Percentiles rank a stretch among this genome's conserved stretches.
Conservation (phyloP, 352 stramenopile species). For the Phytopythium delawarense region DNA sequence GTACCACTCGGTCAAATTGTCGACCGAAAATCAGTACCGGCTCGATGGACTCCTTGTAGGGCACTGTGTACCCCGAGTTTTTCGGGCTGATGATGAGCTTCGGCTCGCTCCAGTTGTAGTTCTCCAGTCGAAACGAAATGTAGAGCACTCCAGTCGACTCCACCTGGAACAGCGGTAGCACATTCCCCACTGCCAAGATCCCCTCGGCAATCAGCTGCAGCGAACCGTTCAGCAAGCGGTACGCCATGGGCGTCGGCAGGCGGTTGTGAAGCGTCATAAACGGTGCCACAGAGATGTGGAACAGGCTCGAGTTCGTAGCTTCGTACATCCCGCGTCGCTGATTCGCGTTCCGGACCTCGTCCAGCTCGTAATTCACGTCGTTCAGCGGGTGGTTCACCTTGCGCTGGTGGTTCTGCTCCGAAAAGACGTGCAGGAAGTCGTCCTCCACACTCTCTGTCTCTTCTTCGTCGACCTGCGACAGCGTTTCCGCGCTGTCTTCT, state of each 20-base stretch:
- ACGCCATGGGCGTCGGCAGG: slow-evolving; percentile 76
- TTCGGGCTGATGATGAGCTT: slow-evolving; percentile 81
- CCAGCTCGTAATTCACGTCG: slow-evolving; percentile 74
- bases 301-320: slow-evolving; percentile 82
- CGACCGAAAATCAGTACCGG: slow-evolving; percentile 63
- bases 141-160: slow-evolving; percentile 61
- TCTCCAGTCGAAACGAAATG: slow-evolving; percentile 82
- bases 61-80: slow-evolving; percentile 52
- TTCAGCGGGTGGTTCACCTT: slow-evolving; percentile 48
- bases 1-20: slow-evolving; percentile 61
- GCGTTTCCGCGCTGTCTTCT: slow-evolving; percentile 13
- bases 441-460: slow-evolving; percentile 69
- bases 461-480: slow-evolving; percentile 46
- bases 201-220: slow-evolving; percentile 84
- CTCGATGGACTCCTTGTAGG: slow-evolving; percentile 79
- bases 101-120: slow-evolving; percentile 85
- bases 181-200: slow-evolving; percentile 76
- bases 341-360: slow-evolving; percentile 71
- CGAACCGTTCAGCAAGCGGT: slow-evolving; percentile 77
- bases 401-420: slow-evolving; percentile 40
- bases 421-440: slow-evolving; percentile 79
- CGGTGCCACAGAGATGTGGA: slow-evolving; percentile 77
- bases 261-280: slow-evolving; percentile 85
- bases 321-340: slow-evolving; percentile 79
- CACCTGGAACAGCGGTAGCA: slow-evolving; percentile 83